Evolutionary conservation across 495 filamentous ascomycete genomes (phyloP), one percentile per base, ranked within the genome.

Genomic region (Glonium stellatum): DNA sequence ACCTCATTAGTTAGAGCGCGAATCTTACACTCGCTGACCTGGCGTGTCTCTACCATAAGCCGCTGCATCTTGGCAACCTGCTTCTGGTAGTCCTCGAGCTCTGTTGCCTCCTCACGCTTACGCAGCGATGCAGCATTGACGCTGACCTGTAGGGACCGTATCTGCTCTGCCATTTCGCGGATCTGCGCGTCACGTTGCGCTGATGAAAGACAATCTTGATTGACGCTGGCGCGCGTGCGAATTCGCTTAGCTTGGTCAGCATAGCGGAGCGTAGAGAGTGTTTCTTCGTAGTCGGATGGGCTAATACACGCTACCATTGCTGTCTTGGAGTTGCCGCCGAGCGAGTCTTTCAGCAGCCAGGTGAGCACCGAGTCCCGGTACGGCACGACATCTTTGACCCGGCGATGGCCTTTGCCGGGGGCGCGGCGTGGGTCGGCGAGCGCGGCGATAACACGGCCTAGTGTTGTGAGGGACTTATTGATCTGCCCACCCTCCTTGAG

Each of bases 271-370:
- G 93, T 98, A 5, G 88, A 93, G 2, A 98, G 84, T 0, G 93
- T 97, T 70, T 98, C 93, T 55, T 98, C 93, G 71, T 97, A 98
- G 77, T 98, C 93, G 0, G 86, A 85, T 0, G 93, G 93, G 6
- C 91, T 82, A 68, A 98, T 95, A 71, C 95, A 97, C 13, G 93
- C 93, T 61, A 98, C 97, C 93, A 98, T 98, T 42, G 93, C 93
- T 6, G 93, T 98, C 72, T 97, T 98, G 64, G 83, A 88, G 75
- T 98, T 98, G 39, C 93, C 93, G 15, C 95, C 93, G 1, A 98
- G 79, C 2, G 85, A 90, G 71, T 97, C 93, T 69, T 97, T 97
- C 61, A 98, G 78, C 21, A 98, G 79, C 91, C 92, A 97, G 10
- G 93, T 98, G n/a, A 98, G 81, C 65, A 98, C 92, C 1, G 88